A percentile compares a stretch with the other conserved stretches of the same genome.
These are phyloP conservation scores for Cryptococcus sp. DNA, from an alignment of 1,284 basidiomycete species.

Conservation along the genomic window DNA sequence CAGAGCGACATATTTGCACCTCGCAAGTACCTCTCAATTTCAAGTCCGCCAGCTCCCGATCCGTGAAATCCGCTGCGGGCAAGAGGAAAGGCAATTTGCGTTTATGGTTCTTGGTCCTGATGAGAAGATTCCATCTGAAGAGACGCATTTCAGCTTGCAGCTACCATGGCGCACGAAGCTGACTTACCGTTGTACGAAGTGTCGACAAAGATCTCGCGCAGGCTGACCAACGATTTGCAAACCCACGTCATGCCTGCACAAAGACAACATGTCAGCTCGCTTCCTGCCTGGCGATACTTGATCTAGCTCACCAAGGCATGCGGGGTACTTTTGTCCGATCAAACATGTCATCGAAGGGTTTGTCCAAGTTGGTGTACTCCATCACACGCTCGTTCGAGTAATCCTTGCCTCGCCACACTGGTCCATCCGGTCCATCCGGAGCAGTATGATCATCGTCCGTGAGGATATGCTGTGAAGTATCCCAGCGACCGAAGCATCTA, in stretches of 20 bases:
- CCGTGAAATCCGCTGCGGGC: slow-evolving; percentile 89
- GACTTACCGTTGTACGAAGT: slow-evolving; percentile 83
- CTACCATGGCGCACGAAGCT: not conserved
- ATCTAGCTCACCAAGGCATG: slow-evolving; percentile 82
- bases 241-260: slow-evolving; percentile 85
- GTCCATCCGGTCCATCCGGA: slow-evolving; percentile 61
- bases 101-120: slow-evolving; percentile 93
- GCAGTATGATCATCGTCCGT: slow-evolving; percentile 71
- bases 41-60: slow-evolving; percentile 74
- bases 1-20: slow-evolving; percentile 92
- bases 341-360: slow-evolving; percentile 93
- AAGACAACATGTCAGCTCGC: not conserved
- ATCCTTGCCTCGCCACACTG: slow-evolving; percentile 73
- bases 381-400: slow-evolving; percentile 87
- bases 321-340: slow-evolving; percentile 83
- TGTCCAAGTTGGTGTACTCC: slow-evolving; percentile 86
- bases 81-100: slow-evolving; percentile 90
- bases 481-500: slow-evolving; percentile 83
- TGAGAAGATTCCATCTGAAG: slow-evolving; percentile 75
- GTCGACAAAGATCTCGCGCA: slow-evolving; percentile 88
- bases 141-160: not conserved
- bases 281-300: not conserved
- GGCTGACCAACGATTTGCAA: slow-evolving; percentile 96
- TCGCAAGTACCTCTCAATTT: slow-evolving; percentile 95
- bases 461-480: slow-evolving; percentile 90